Conservation (phyloP, 208 protist species). For the Vickermania spadyakhi region DNA sequence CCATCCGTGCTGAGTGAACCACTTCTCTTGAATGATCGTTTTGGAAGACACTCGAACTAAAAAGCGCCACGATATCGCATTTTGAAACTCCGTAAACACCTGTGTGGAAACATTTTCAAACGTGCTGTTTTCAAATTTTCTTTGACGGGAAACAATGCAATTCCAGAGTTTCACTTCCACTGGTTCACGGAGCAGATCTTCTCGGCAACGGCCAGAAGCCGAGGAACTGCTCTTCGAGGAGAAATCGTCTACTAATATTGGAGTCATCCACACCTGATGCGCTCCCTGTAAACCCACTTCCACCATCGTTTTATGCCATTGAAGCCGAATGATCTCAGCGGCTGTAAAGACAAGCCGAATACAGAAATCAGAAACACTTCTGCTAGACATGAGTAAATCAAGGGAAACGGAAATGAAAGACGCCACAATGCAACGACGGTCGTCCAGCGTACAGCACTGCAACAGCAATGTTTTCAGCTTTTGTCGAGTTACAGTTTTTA, state of each 20-base stretch:
- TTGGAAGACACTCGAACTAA: constrained; percentile 29
- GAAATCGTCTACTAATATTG: too few relatives aligned
- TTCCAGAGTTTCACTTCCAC: too few relatives aligned
- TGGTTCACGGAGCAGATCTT: too few relatives aligned
- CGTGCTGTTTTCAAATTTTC: too few relatives aligned
- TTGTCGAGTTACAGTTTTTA: constrained; percentile 10
- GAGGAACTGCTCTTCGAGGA: too few relatives aligned
- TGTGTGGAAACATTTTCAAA: neutral
- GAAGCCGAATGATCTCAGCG: constrained; percentile 9
- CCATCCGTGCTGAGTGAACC: constrained; percentile 49
- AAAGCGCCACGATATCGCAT: constrained; percentile 50
- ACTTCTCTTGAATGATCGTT: constrained; percentile 28
- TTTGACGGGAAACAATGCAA: too few relatives aligned
- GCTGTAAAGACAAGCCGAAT: neutral
- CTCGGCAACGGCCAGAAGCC: too few relatives aligned
- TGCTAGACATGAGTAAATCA: neutral
- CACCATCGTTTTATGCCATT: constrained; percentile 12
- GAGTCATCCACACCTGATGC: too few relatives aligned
- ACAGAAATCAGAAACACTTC: constrained; percentile 6
- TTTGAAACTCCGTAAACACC: constrained; percentile 26
- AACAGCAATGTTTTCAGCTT: neutral
- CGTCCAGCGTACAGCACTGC: neutral
- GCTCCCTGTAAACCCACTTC: too few relatives aligned
- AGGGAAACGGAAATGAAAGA: neutral
- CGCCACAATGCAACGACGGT: neutral